Conservation (phyloP, 2,329 filamentous ascomycete species). For the Tolypocladium inflatum region DNA sequence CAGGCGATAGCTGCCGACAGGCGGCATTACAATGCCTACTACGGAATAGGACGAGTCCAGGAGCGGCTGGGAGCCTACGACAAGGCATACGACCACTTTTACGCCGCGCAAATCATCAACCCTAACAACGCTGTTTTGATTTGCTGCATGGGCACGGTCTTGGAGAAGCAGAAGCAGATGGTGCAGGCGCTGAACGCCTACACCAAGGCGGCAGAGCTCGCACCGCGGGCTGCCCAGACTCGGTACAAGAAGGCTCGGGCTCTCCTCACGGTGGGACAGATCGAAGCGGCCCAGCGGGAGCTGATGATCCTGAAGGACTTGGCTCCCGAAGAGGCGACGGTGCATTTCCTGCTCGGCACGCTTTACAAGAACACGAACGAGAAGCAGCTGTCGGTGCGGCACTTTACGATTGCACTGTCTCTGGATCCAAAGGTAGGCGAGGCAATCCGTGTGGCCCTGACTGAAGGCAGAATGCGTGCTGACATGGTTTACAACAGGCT, state of each 20-base stretch:
- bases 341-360: conserved; percentile 88
- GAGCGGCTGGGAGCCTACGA: conserved; percentile 87
- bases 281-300: conserved; percentile 68
- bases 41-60: conserved; percentile 74
- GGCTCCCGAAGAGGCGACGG: conserved; percentile 88
- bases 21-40: conserved; percentile 97
- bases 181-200: conserved; percentile 74
- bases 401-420: conserved; percentile 91
- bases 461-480: not conserved
- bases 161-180: conserved; percentile 81
- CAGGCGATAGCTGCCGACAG: conserved; percentile 76
- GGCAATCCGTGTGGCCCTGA: not conserved
- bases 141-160: conserved; percentile 81
- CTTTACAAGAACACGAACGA: conserved; percentile 66
- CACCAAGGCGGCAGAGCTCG: conserved; percentile 69
- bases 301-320: conserved; percentile 82
- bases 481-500: conserved; percentile 45
- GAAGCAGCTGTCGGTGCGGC: conserved; percentile 73
- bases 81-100: conserved; percentile 85
- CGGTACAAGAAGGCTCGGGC: conserved; percentile 90
- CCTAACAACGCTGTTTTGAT: conserved; percentile 88
- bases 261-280: conserved; percentile 63
- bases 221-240: conserved; percentile 71
- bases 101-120: conserved; percentile 80
- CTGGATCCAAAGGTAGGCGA: conserved; percentile 81